phyloP scores from a whole-genome alignment of 371 early-diverging fungal genomes.

The Synchytrium microbalum region DNA sequence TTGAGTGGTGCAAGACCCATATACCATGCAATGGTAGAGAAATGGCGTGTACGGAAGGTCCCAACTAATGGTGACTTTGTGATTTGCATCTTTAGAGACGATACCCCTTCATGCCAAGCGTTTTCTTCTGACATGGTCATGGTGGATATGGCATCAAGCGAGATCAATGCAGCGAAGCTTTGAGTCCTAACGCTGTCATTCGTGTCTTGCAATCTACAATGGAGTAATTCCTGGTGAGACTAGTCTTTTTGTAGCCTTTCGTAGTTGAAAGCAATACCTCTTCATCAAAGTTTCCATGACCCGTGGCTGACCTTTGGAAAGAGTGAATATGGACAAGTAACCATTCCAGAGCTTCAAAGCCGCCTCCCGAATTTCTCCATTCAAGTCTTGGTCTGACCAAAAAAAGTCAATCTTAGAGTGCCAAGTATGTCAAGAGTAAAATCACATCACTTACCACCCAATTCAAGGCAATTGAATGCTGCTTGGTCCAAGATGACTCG shows the following conservation, averaged over 20 bases:
- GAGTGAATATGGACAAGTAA: neutral
- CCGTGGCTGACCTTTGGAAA: too few relatives aligned
- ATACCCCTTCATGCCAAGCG: conserved; percentile 2
- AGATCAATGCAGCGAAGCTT: neutral
- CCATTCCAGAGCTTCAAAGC: neutral
- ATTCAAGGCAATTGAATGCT: neutral
- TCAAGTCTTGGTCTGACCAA: neutral
- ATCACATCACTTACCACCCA: neutral
- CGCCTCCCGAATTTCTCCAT: neutral
- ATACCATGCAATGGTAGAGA: conserved; percentile 16
- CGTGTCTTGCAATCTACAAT: neutral
- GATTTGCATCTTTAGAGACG: neutral
- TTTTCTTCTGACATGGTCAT: neutral
- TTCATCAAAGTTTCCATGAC: too few relatives aligned
- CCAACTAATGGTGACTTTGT: conserved; percentile 19
- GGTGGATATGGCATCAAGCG: neutral
- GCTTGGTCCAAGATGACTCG: neutral
- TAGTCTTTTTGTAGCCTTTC: too few relatives aligned
- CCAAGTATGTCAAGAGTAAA: too few relatives aligned
- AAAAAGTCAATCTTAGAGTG: too few relatives aligned
- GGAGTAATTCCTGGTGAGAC: too few relatives aligned
- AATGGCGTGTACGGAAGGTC: conserved; percentile 29
- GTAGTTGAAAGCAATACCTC: too few relatives aligned
- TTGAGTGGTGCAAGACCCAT: conserved; percentile 15
- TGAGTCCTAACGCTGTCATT: conserved; percentile 4